These are phyloP conservation scores for Nemania sp. DNA, from an alignment of 2,329 filamentous ascomycete species.

Conservation along the genomic window DNA sequence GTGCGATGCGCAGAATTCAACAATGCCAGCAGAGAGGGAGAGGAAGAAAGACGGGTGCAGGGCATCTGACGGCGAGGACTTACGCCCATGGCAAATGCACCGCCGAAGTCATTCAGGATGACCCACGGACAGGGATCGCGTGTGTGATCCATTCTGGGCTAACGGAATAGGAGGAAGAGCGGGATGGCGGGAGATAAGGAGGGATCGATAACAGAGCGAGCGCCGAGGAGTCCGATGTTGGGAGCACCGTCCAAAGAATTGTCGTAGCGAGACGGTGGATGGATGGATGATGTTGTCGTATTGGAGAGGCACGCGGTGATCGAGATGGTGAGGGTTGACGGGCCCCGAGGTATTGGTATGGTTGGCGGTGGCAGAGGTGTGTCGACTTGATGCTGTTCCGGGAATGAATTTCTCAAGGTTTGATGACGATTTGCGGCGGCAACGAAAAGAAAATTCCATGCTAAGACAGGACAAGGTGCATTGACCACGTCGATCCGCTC, in stretches of 20 bases:
- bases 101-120: constrained; percentile 90
- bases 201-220: too few relatives aligned
- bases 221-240: too few relatives aligned
- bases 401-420: not conserved
- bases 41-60: not conserved
- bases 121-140: constrained; percentile 98
- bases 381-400: not conserved
- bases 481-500: too few relatives aligned
- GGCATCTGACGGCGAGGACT: constrained; percentile 38
- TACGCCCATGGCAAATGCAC: constrained; percentile 96
- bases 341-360: too few relatives aligned
- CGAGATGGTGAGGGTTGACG: too few relatives aligned
- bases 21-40: not conserved
- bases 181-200: too few relatives aligned
- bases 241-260: too few relatives aligned
- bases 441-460: constrained; percentile 2
- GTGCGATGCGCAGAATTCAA: not conserved
- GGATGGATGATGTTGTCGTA: too few relatives aligned
- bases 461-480: too few relatives aligned
- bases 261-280: too few relatives aligned
- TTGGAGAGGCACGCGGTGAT: too few relatives aligned
- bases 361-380: not conserved
- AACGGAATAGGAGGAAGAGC: too few relatives aligned
- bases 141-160: constrained; percentile 79
- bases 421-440: not conserved